Conservation (phyloP, 805 yeast genomes). For the Myxozyma monticola region DNA sequence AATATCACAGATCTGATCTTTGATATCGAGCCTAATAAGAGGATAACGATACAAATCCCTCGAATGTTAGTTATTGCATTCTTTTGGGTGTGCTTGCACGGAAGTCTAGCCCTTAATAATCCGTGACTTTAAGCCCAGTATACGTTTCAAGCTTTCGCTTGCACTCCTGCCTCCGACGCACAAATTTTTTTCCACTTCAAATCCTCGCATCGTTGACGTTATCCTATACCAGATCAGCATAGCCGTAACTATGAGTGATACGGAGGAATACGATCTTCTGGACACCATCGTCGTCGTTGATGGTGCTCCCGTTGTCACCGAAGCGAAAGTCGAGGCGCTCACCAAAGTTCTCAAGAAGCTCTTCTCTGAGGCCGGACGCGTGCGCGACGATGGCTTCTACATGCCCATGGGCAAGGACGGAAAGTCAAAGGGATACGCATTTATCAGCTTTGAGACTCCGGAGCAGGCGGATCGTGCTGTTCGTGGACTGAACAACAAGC, state of each 20-base stretch:
- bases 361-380: slow-evolving; percentile 73
- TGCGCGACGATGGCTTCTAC: slow-evolving; percentile 62
- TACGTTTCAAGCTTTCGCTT: background rate
- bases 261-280: slow-evolving; percentile 36
- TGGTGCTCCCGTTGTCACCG: slow-evolving; percentile 96
- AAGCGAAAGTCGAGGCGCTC: slow-evolving; percentile 77
- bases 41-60: too few species aligned
- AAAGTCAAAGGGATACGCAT: slow-evolving; percentile 75
- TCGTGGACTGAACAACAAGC: slow-evolving; percentile 78
- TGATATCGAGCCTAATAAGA: too few species aligned
- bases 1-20: too few species aligned
- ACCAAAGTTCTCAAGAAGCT: slow-evolving; percentile 82
- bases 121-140: background rate
- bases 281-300: slow-evolving; percentile 84
- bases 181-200: too few species aligned
- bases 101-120: background rate
- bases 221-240: background rate
- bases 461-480: slow-evolving; percentile 76
- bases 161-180: too few species aligned
- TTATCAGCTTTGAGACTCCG: slow-evolving; percentile 73
- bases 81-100: background rate
- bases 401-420: slow-evolving; percentile 75
- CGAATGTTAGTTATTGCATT: too few species aligned
- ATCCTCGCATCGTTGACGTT: background rate
- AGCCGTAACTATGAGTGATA: background rate